These are phyloP conservation scores for Ganoderma boninense DNA, from an alignment of 1,284 basidiomycete species.

Conservation along the genomic window DNA sequence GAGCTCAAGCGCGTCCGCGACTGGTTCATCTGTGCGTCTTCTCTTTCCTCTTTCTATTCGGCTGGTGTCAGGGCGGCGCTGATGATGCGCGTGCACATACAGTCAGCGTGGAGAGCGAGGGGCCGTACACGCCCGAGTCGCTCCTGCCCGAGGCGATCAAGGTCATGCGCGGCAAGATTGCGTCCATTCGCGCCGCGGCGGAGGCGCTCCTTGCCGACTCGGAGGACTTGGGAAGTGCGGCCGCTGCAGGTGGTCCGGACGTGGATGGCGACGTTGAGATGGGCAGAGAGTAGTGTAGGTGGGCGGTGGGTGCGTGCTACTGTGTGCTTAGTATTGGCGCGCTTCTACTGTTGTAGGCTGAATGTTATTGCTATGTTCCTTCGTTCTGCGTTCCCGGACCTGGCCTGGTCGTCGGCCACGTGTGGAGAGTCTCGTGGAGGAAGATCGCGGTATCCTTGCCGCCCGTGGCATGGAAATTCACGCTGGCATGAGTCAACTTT, in stretches of 20 bases:
- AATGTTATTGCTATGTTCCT: too few species aligned
- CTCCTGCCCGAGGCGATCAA: constrained; percentile 86
- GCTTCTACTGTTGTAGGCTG: too few species aligned
- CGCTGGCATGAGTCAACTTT: too few species aligned
- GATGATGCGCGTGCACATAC: constrained; percentile 6
- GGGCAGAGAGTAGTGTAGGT: constrained; percentile 29
- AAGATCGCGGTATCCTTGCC: too few species aligned
- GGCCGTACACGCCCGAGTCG: constrained; percentile 86
- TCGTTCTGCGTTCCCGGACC: too few species aligned
- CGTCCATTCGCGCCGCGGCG: constrained; percentile 64
- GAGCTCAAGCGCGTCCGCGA: constrained; percentile 90
- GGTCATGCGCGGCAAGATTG: constrained; percentile 87
- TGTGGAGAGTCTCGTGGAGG: too few species aligned
- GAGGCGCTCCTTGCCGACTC: constrained; percentile 56
- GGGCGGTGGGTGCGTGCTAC: too few species aligned
- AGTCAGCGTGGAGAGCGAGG: constrained; percentile 94
- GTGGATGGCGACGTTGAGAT: constrained; percentile 51
- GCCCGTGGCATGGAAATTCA: too few species aligned
- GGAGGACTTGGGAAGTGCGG: constrained; percentile 25
- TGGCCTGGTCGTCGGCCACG: too few species aligned
- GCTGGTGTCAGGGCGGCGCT: background rate
- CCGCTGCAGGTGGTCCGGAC: constrained; percentile 21
- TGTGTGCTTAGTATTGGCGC: background rate
- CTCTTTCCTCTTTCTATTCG: background rate
- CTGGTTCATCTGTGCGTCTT: constrained; percentile 88